These are phyloP conservation scores for Sergeia podlipaevii DNA, from an alignment of 208 protist species.

Conservation along the genomic window DNA sequence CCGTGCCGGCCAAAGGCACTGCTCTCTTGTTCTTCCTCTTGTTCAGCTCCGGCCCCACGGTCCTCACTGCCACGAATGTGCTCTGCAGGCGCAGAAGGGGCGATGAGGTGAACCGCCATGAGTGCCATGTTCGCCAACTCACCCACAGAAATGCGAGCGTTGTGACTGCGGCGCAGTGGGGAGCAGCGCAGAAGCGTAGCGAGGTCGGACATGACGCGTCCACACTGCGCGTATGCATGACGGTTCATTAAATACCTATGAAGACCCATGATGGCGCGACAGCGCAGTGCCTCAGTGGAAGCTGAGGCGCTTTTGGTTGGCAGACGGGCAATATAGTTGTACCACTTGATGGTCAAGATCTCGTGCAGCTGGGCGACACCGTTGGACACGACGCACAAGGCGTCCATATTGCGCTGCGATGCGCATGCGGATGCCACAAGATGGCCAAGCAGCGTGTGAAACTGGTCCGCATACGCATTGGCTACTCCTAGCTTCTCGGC, in stretches of 20 bases:
- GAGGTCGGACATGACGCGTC: slow-evolving; percentile 63
- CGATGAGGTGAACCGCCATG: slow-evolving; percentile 61
- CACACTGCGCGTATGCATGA: slow-evolving; percentile 75
- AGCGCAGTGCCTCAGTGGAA: slow-evolving; percentile 40
- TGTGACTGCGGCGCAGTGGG: slow-evolving; percentile 30
- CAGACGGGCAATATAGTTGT: slow-evolving; percentile 52
- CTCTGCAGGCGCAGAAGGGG: slow-evolving; percentile 22
- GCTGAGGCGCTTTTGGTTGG: slow-evolving; percentile 47
- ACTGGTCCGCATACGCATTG: slow-evolving; percentile 26
- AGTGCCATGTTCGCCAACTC: slow-evolving; percentile 64
- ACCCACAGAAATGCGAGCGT: slow-evolving; percentile 27
- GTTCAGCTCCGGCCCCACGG: background rate
- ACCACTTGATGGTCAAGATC: slow-evolving; percentile 51
- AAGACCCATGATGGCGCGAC: slow-evolving; percentile 59
- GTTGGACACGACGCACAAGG: slow-evolving; percentile 18
- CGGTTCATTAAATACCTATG: slow-evolving; percentile 70
- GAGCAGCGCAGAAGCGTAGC: slow-evolving; percentile 68
- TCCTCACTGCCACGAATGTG: background rate
- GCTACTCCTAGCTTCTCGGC: slow-evolving; percentile 17
- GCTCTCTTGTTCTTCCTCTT: slow-evolving; percentile 1
- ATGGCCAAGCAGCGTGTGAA: slow-evolving; percentile 26
- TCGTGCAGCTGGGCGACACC: slow-evolving; percentile 32
- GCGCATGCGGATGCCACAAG: slow-evolving; percentile 43
- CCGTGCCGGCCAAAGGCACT: background rate
- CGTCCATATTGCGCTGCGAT: slow-evolving; percentile 36